A percentile compares a stretch with the other conserved stretches of the same genome.
phyloP scores from a whole-genome alignment of 805 yeast species.

The Debaryomyces hansenii region DNA sequence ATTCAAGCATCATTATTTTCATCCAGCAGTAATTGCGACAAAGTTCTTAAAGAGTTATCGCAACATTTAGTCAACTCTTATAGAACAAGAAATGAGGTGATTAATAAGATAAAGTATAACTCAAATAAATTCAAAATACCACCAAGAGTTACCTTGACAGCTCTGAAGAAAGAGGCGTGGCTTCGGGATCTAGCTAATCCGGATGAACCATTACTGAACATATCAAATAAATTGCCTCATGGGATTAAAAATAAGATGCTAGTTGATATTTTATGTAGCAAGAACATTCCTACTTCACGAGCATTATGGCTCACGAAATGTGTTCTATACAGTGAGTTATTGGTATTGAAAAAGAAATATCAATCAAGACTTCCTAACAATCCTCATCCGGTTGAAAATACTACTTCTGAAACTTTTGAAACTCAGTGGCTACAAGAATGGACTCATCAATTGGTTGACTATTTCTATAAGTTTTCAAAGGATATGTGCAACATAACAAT shows the following conservation, averaged over 20 bases:
- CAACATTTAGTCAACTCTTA: slow-evolving; percentile 39
- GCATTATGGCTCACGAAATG: slow-evolving; percentile 92
- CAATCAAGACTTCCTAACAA: slow-evolving; percentile 15
- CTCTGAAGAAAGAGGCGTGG: slow-evolving; percentile 85
- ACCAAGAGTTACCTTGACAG: slow-evolving; percentile 87
- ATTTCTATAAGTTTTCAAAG: slow-evolving; percentile 50
- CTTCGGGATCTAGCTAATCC: slow-evolving; percentile 73
- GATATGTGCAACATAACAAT: slow-evolving; percentile 29
- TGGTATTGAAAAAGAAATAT: slow-evolving; percentile 30
- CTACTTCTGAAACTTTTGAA: slow-evolving; percentile 34
- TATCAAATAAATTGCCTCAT: slow-evolving; percentile 84
- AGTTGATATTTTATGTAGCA: slow-evolving; percentile 68
- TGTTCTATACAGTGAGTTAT: slow-evolving; percentile 73
- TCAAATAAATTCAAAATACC: slow-evolving; percentile 66
- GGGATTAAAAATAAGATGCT: slow-evolving; percentile 76
- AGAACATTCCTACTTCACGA: slow-evolving; percentile 70
- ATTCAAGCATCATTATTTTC: slow-evolving; percentile 46
- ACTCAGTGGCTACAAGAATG: slow-evolving; percentile 78
- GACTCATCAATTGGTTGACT: slow-evolving; percentile 80
- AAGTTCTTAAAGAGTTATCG: slow-evolving; percentile 36
- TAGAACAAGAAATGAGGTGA: slow-evolving; percentile 37
- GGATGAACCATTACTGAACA: slow-evolving; percentile 59
- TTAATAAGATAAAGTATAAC: slow-evolving; percentile 36
- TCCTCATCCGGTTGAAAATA: slow-evolving; percentile 4
- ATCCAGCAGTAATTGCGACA: slow-evolving; percentile 34